Evolutionary conservation across 2,329 filamentous ascomycete species (phyloP).

Genomic region (Talaromyces sp.): DNA sequence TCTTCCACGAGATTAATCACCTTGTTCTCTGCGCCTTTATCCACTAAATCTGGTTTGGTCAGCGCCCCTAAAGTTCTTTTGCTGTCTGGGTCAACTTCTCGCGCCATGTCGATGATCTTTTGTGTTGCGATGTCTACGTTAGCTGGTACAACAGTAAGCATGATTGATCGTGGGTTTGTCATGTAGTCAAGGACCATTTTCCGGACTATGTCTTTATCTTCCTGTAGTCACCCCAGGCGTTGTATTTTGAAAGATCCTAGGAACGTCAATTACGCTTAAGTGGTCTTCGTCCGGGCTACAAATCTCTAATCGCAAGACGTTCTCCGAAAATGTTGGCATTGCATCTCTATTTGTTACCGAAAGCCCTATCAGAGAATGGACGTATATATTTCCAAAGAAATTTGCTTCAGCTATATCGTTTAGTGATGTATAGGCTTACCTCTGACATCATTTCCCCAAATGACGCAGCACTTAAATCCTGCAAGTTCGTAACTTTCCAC

Average conservation of each 20-base stretch:
- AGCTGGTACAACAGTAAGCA: slow-evolving; percentile 91
- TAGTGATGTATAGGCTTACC: slow-evolving; percentile 13
- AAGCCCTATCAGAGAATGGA: slow-evolving; percentile 20
- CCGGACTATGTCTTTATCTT: slow-evolving; percentile 35
- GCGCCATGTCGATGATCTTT: slow-evolving; percentile 89
- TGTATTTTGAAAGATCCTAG: slow-evolving; percentile 3
- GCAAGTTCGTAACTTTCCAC: slow-evolving; percentile 19
- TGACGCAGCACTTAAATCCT: slow-evolving; percentile 12
- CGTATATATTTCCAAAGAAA: slow-evolving; percentile 11
- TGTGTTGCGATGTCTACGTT: slow-evolving; percentile 99
- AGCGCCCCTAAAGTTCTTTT: slow-evolving; percentile 92
- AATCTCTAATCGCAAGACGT: slow-evolving; percentile 6
- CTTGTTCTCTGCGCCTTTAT: slow-evolving; percentile 77
- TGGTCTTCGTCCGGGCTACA: slow-evolving; percentile 1
- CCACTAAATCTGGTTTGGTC: slow-evolving; percentile 96
- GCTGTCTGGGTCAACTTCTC: slow-evolving; percentile 92
- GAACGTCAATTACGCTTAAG: slow-evolving; percentile 8
- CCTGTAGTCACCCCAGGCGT: slow-evolving; percentile 25
- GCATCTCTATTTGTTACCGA: slow-evolving; percentile 9
- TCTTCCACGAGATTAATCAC: slow-evolving; percentile 93
- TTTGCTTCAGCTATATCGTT: neutral
- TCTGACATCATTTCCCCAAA: slow-evolving; percentile 20
- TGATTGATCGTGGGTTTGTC: slow-evolving; percentile 96
- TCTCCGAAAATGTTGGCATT: slow-evolving; percentile 4
- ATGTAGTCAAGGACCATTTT: slow-evolving; percentile 97